Evolutionary conservation across 257 asterid species (phyloP), one percentile per base, ranked within the genome.

Genomic region (Penstemon barbatus): DNA sequence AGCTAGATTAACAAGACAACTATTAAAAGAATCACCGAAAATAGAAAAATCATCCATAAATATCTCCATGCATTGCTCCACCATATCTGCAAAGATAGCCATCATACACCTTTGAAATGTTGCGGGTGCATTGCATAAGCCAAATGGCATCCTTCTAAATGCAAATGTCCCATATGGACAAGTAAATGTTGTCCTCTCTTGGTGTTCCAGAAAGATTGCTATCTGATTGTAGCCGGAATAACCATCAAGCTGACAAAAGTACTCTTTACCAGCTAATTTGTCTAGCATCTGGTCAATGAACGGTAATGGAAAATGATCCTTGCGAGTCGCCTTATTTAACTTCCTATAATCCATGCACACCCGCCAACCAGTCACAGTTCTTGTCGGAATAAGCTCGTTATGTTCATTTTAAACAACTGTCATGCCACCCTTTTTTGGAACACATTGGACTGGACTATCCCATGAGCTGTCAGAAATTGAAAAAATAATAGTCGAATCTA

Each of bases 21-120:
- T 0, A 6, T 62, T 7, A 13, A 15, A 42, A 0, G 15, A 42
- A 6, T 3, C 0, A 1, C 38, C 51, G n/a, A 53, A 67, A 0
- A 67, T 41, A 0, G 50, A 66, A 41, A 53, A 67, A 54, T 67
- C 63, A 53, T 67, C 71, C 61, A 54, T 67, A 8, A 51, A 67
- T 6, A 7, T 43, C 33, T 4, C 15, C 4, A 7, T 19, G 8
- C 7, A 49, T 0, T 43, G 18, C 33, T 25, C 2, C 33, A 54
- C 39, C 12, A 13, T 4, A 5, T 66, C 57, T 7, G n/a, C 0
- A 66, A 66, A 37, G 2, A 66, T 19, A 15, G 57, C 15, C 41
- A 66, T 12, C 19, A 67, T 53, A 15, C 72, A 67, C 8, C 72
- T 10, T 11, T 67, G 51, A 42, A 42, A 53, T 7, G 63, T 54